These are phyloP conservation scores for Jasminum sambac DNA, from an alignment of 257 asterid genomes.

Conservation along the genomic window DNA sequence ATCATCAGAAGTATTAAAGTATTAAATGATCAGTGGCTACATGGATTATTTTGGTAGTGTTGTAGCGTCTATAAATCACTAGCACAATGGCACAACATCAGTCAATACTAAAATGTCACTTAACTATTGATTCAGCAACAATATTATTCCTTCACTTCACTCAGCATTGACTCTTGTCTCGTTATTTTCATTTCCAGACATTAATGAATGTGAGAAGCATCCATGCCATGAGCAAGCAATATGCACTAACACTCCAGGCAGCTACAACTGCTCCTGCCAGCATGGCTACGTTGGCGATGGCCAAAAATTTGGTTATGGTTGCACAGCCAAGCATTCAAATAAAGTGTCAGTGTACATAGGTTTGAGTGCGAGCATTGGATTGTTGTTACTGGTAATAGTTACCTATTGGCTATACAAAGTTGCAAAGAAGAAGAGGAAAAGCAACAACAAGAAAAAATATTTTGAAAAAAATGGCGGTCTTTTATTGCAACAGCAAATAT, in stretches of 20 bases:
- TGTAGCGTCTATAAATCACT: too few species aligned
- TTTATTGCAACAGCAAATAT: constrained; percentile 29
- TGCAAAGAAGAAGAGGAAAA: constrained; percentile 26
- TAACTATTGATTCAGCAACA: too few species aligned
- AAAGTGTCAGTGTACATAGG: constrained; percentile 30
- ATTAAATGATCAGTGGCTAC: too few species aligned
- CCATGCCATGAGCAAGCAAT: constrained; percentile 28
- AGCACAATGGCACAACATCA: too few species aligned
- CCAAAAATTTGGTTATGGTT: constrained; percentile 27
- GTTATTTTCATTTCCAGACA: constrained; percentile 15
- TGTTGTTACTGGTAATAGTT: constrained; percentile 13
- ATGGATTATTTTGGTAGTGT: too few species aligned
- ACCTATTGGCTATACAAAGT: constrained; percentile 28
- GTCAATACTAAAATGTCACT: too few species aligned
- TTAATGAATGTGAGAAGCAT: constrained; percentile 28
- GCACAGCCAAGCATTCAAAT: constrained; percentile 17
- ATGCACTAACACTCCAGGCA: constrained; percentile 30
- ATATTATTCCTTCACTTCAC: background rate
- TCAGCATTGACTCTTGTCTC: background rate
- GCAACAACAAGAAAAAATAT: constrained; percentile 11
- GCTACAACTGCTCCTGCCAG: constrained; percentile 35
- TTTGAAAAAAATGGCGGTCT: constrained; percentile 40
- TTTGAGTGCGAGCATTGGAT: constrained; percentile 25
- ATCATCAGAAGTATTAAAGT: too few species aligned
- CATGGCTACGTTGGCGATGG: constrained; percentile 30